Evolutionary conservation across 345 rosid genomes (phyloP).

Genomic region (Salix udensis): DNA sequence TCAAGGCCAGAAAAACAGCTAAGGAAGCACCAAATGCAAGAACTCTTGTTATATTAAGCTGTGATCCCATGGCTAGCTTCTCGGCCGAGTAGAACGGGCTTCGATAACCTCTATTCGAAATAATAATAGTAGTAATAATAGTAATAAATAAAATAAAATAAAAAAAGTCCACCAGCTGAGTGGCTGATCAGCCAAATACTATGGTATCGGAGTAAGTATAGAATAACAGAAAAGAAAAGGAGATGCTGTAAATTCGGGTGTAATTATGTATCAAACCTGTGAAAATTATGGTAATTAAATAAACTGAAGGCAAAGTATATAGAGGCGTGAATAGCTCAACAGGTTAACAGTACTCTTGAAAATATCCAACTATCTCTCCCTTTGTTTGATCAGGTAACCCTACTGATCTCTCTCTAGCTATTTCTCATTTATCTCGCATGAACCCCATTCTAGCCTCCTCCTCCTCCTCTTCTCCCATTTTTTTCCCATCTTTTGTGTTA

Average conservation of each 20-base stretch:
- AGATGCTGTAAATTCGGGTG: neutral
- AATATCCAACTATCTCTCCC: neutral
- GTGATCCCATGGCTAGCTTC: neutral
- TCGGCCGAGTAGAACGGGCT: neutral
- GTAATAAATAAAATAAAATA: too few relatives aligned
- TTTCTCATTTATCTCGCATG: slow-evolving; percentile 9
- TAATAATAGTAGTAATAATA: neutral
- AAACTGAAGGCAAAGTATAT: neutral
- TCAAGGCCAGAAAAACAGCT: neutral
- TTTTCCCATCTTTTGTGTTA: neutral
- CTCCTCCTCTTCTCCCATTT: neutral
- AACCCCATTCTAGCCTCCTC: neutral
- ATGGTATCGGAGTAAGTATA: neutral
- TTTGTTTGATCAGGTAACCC: neutral
- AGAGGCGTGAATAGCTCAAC: neutral
- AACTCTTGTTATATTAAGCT: neutral
- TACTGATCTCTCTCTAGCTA: neutral
- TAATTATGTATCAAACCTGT: neutral
- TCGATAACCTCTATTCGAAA: neutral
- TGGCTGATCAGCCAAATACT: neutral
- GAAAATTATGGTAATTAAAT: neutral
- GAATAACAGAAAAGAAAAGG: neutral
- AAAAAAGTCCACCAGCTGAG: neutral
- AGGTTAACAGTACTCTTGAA: neutral
- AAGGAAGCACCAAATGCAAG: neutral